Evolutionary conservation across 1,284 basidiomycete species (phyloP), one percentile per base, ranked within the genome.

Genomic region (Ceratobasidium sp.): DNA sequence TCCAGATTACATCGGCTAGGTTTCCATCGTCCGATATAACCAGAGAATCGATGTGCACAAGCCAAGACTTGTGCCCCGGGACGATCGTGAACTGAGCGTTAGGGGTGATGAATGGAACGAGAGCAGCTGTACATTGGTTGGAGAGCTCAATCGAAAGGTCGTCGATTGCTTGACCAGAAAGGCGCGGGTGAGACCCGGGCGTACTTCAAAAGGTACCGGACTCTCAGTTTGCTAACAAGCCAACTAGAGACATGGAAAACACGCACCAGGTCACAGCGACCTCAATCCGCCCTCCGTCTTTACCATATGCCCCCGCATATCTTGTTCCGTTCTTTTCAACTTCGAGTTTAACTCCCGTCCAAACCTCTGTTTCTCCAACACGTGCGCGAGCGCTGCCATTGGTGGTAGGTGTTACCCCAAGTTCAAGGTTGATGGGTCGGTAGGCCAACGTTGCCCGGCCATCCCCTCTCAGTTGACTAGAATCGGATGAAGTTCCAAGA

Each of bases 211-310:
- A 37, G 56, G 59, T 56, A 46, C 46, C 13, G 52, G 22, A 56
- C 40, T 52, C 40, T 43, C 9, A 59, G 37, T 62, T 40, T 22
- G n/a, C 59, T 22, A 9, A 51, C 44, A 22, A 66, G 9, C 8
- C 13, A 66, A 64, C 37, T 40, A 40, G 37, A 2, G 37, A 40
- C 37, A 40, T 40, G 9, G 15, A 8, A 17, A 34, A 76, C 61
- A 86, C 90, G 81, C 83, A 95, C 93, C 93, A 95, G 79, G 90
- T 89, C 22, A 95, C 92, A 17, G 86, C 87, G 82, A 91, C 93
- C 0, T 86, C 83, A 25, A 95, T 82, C 65, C 90, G 83, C 19
- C 90, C 91, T 0, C 87, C 89, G 59, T 90, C 88, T 3, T 84
- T 0, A 87, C 88, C 37, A 54, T 29, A 57, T 17, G 86, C 86